phyloP scores from a whole-genome alignment of 371 early-diverging fungal species.

The Mucor ambiguus region DNA sequence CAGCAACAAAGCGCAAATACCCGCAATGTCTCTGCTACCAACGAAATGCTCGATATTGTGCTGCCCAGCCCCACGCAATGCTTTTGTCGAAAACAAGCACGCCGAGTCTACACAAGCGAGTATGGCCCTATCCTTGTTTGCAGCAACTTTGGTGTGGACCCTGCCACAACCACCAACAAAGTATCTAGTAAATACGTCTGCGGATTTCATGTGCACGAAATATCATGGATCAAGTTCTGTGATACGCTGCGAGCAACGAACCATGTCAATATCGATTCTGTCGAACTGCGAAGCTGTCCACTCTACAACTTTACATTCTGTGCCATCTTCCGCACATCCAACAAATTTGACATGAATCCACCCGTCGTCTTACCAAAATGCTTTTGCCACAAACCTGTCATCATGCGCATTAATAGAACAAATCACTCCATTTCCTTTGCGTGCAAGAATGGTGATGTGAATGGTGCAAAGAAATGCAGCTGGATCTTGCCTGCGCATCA shows the following conservation, averaged over 20 bases:
- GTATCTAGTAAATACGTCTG: constrained; percentile 24
- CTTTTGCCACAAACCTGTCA: constrained; percentile 31
- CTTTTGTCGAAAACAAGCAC: constrained; percentile 43
- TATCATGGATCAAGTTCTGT: constrained; percentile 36
- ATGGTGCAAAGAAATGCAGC: constrained; percentile 36
- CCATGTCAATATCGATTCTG: constrained; percentile 24
- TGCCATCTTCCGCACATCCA: constrained; percentile 32
- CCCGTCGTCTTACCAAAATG: constrained; percentile 27
- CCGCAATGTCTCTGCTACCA: not conserved
- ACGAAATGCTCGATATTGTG: constrained; percentile 14
- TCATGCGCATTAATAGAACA: not conserved
- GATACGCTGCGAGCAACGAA: constrained; percentile 4
- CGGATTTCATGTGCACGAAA: constrained; percentile 52
- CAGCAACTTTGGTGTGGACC: not conserved
- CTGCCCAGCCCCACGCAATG: constrained; percentile 28
- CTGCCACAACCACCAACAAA: not conserved
- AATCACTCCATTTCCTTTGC: constrained; percentile 21
- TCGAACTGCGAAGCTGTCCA: constrained; percentile 42
- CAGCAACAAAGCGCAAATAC: not conserved
- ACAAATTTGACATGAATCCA: constrained; percentile 13
- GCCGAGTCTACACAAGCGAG: constrained; percentile 15
- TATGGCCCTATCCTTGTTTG: constrained; percentile 28
- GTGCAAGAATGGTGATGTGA: constrained; percentile 31
- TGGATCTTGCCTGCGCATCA: constrained; percentile 34
- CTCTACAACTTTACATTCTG: constrained; percentile 53